Percentiles rank a stretch among this genome's conserved stretches.
phyloP scores from a whole-genome alignment of 352 stramenopile genomes.

The Globisporangium middletonii region DNA sequence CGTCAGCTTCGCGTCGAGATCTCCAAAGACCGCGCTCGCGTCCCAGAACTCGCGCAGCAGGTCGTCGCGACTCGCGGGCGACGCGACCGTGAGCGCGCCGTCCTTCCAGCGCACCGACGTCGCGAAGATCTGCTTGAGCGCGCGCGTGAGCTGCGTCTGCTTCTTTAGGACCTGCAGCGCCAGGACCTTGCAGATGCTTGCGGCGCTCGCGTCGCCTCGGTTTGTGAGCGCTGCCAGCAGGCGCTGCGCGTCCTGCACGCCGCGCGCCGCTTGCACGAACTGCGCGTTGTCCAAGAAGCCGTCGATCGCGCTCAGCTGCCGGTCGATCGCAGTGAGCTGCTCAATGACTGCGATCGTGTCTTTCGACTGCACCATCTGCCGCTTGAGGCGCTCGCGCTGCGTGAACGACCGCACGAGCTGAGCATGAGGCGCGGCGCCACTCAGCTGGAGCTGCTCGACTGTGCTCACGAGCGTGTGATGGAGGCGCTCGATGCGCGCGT shows the following conservation, averaged over 20 bases:
- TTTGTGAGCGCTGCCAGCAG: conserved; percentile 23
- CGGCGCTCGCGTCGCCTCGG: background rate
- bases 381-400: conserved; percentile 48
- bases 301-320: conserved; percentile 42
- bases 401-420: conserved; percentile 48
- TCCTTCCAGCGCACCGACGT: conserved; percentile 37
- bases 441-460: conserved; percentile 45
- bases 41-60: conserved; percentile 43
- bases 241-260: conserved; percentile 26
- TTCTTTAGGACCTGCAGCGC: conserved; percentile 44
- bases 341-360: conserved; percentile 60
- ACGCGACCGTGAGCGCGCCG: conserved; percentile 26
- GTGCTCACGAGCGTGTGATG: conserved; percentile 37
- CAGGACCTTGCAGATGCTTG: conserved; percentile 33
- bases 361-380: conserved; percentile 56
- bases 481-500: conserved; percentile 40
- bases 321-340: conserved; percentile 60
- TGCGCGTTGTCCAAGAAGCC: conserved; percentile 32
- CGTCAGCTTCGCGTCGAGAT: conserved; percentile 35
- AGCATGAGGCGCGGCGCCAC: conserved; percentile 19
- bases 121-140: conserved; percentile 41
- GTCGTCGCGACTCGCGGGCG: conserved; percentile 5
- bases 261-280: conserved; percentile 42
- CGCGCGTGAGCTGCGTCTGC: conserved; percentile 42
- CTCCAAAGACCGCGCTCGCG: conserved; percentile 42